Evolutionary conservation across 208 protist species (phyloP), one percentile per base, ranked within the genome.

Genomic region (Crithidia mellificae): DNA sequence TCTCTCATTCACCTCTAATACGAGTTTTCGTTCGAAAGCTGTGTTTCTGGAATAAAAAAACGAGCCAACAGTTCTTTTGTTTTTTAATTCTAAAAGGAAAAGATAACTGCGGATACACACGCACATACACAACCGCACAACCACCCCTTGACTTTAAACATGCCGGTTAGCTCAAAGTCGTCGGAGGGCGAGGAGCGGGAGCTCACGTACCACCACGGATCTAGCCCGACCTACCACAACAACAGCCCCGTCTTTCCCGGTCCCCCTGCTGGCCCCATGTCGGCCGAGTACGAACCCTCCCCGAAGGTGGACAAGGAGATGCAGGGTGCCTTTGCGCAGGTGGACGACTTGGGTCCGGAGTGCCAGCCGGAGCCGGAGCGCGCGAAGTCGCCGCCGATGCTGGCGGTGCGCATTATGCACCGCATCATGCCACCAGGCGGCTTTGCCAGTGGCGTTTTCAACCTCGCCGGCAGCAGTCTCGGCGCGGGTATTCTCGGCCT

Each of bases 401-500:
- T 44, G 6, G 15, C 34, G 1, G n/a, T 57, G 20, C 47, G 53
- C 14, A 6, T 73, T 25, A n/a, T 73, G 58, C 17, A 50, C 9
- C 39, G 59, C 30, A 43, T 85, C 6, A 77, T 90, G 44, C 78
- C 85, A 0, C 44, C 52, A 6, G 81, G 85, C 20, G 79, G 81
- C 14, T 80, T 82, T 30, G 39, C 75, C 34, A 81, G 72, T 15
- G 85, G 81, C 41, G 70, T 85, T 15, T 90, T 94, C 64, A 94
- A 94, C 57, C 73, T 91, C 12, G 83, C 83, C 5, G 80, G 73
- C 32, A 80, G 82, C 52, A 89, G 77, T 49, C 54, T 94, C 22
- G 88, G 88, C 15, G 88, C 83, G 12, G 85, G 88, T 54, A 88
- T 88, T 53, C 76, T 94, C 7, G 78, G 66, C 6, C 64, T 94